phyloP scores from a whole-genome alignment of 1,284 basidiomycete species.

The Irpex sp. region DNA sequence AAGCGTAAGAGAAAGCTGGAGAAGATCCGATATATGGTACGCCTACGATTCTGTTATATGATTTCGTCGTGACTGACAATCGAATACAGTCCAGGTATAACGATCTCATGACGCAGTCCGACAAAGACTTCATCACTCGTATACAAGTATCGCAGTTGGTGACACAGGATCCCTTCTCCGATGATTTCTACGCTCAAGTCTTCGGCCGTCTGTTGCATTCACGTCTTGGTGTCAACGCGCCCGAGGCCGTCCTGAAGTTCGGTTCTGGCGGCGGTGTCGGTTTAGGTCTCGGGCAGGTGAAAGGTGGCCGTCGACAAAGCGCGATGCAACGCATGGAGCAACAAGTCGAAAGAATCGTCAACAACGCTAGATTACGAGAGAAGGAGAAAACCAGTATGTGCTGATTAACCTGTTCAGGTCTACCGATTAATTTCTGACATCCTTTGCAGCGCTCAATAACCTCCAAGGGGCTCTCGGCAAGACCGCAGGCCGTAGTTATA shows the following conservation, averaged over 20 bases:
- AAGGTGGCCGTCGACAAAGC: conserved; percentile 74
- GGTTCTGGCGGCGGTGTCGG: conserved; percentile 79
- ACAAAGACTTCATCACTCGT: conserved; percentile 99
- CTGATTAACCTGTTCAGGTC: background rate
- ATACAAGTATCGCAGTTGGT: conserved; percentile 99
- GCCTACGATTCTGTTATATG: conserved; percentile 11
- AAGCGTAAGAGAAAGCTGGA: conserved; percentile 74
- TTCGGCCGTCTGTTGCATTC: conserved; percentile 82
- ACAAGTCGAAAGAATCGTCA: conserved; percentile 96
- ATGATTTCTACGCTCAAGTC: conserved; percentile 98
- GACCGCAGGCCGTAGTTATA: conserved; percentile 88
- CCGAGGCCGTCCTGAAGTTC: conserved; percentile 80
- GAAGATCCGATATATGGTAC: conserved; percentile 85
- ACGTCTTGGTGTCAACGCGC: conserved; percentile 64
- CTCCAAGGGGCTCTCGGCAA: conserved; percentile 96
- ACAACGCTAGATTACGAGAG: conserved; percentile 84
- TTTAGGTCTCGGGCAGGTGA: conserved; percentile 68
- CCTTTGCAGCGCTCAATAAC: conserved; percentile 58
- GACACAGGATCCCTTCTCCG: conserved; percentile 93
- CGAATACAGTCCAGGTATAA: conserved; percentile 87
- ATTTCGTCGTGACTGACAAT: background rate
- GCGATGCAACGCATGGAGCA: conserved; percentile 98
- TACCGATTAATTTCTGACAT: background rate
- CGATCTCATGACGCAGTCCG: conserved; percentile 97
- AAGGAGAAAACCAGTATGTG: conserved; percentile 74